Evolutionary conservation across 1,139 yeast genomes (phyloP).

Genomic region (Sugiyamaella novakii): DNA sequence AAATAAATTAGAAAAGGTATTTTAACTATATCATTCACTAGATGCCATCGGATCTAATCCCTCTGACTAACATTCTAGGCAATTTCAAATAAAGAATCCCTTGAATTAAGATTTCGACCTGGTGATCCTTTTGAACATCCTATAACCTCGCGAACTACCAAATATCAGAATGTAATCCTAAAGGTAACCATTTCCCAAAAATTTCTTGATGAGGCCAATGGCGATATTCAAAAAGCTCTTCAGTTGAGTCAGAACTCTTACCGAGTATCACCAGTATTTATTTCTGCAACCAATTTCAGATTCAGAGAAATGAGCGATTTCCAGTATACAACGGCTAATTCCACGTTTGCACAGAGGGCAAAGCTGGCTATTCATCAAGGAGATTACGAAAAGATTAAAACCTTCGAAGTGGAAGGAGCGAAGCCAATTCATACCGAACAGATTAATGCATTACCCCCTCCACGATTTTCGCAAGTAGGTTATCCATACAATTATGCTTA

Average conservation of each 20-base stretch:
- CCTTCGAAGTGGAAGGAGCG: conserved; percentile 34
- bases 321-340: conserved; percentile 67
- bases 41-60: no score
- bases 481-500: conserved; percentile 76
- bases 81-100: conserved; percentile 45
- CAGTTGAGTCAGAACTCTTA: conserved; percentile 37
- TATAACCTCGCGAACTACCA: conserved; percentile 50
- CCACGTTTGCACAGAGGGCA: conserved; percentile 51
- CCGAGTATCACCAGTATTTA: conserved; percentile 61
- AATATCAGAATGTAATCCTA: conserved; percentile 65
- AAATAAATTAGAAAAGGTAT: no score
- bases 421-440: conserved; percentile 43
- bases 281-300: conserved; percentile 69
- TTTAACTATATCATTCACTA: no score
- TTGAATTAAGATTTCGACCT: conserved; percentile 66
- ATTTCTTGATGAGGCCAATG: conserved; percentile 50
- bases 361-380: conserved; percentile 47
- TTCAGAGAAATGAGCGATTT: conserved; percentile 90
- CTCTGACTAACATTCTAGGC: conserved; percentile 32
- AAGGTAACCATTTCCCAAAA: conserved; percentile 71
- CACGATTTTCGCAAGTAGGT: conserved; percentile 72
- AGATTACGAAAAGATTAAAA: conserved; percentile 36
- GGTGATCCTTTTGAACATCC: conserved; percentile 84
- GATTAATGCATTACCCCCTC: conserved; percentile 83
- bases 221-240: conserved; percentile 58